These are phyloP conservation scores for Hyaloscypha bicolor DNA, from an alignment of 495 filamentous ascomycete genomes.

Conservation along the genomic window DNA sequence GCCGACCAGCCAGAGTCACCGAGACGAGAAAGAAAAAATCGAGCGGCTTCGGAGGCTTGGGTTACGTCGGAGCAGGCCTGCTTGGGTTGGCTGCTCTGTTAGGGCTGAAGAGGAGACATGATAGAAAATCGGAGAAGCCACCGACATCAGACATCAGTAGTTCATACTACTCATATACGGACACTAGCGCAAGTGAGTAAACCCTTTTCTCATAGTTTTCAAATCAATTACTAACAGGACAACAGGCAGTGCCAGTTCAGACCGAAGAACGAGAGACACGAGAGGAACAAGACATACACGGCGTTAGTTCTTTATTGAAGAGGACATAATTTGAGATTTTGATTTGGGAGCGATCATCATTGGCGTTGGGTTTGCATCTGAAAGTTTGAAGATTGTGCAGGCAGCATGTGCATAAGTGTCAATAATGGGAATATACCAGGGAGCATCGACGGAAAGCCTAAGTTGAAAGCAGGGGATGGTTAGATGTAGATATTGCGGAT, in stretches of 20 bases:
- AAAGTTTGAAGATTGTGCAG: neutral
- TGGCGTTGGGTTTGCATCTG: slow-evolving; percentile 2
- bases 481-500: slow-evolving; percentile 5
- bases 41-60: slow-evolving; percentile 53
- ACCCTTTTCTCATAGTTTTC: slow-evolving; percentile 7
- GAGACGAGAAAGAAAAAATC: slow-evolving; percentile 54
- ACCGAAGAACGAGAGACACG: slow-evolving; percentile 41
- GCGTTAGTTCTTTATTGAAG: slow-evolving; percentile 20
- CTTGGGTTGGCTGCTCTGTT: slow-evolving; percentile 70
- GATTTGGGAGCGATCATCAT: slow-evolving; percentile 10
- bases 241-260: slow-evolving; percentile 48
- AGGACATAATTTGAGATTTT: slow-evolving; percentile 21
- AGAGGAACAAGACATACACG: slow-evolving; percentile 30
- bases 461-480: neutral
- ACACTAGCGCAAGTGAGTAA: slow-evolving; percentile 49
- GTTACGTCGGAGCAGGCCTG: slow-evolving; percentile 66
- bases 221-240: slow-evolving; percentile 35
- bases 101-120: slow-evolving; percentile 68
- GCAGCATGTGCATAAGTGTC: neutral
- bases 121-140: slow-evolving; percentile 54
- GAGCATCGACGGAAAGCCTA: neutral
- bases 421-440: neutral
- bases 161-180: slow-evolving; percentile 49
- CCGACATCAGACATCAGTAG: slow-evolving; percentile 46
- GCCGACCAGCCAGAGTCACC: slow-evolving; percentile 50